Evolutionary conservation across 108 stramenopile genomes (phyloP), one percentile per base, ranked within the genome.

Genomic region (Nitzschia inconspicua): DNA sequence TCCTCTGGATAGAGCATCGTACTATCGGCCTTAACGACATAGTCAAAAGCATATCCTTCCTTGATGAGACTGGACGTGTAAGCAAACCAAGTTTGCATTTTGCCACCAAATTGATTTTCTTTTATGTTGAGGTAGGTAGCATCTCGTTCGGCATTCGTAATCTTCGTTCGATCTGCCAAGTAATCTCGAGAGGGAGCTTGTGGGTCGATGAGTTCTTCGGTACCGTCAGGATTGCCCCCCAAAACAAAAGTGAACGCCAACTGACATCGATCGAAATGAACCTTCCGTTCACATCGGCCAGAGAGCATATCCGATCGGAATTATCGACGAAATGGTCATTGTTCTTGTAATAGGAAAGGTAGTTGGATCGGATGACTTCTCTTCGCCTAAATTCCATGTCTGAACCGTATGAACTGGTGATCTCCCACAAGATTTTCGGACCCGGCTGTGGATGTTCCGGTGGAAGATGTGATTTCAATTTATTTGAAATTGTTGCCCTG

Each of bases 71-170:
- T 54, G 4, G 53, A 54, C 0, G 70, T 56, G 40, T 72, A 72
- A 14, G 43, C n/a, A 43, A 72, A 72, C 63, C 63, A 72, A 13
- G 70, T 58, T n/a, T 47, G 63, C 34, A 47, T 50, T 24, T 62
- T 62, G 26, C 60, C 60, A 32, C 27, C 60, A 32, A 42, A 36
- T 24, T 39, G 34, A 24, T 62, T 62, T 24, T 62, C 60, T 36
- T 37, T 47, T 10, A 62, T 50, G 18, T 62, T 62, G 3, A 62
- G 41, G 20, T 49, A 62, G 4, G 41, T 53, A 29, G 27, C 23
- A 49, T 58, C 62, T 37, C 25, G 53, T 51, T 58, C 62, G 13
- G 43, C 28, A 11, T 58, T 36, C 9, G 57, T 28, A 25, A 49
- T 36, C 16, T 14, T 22, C 4, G 53, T 7, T 8, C 18, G 34